Evolutionary conservation across 2,329 filamentous ascomycete species (phyloP), one percentile per base, ranked within the genome.

Genomic region (Aspergillus sp.): DNA sequence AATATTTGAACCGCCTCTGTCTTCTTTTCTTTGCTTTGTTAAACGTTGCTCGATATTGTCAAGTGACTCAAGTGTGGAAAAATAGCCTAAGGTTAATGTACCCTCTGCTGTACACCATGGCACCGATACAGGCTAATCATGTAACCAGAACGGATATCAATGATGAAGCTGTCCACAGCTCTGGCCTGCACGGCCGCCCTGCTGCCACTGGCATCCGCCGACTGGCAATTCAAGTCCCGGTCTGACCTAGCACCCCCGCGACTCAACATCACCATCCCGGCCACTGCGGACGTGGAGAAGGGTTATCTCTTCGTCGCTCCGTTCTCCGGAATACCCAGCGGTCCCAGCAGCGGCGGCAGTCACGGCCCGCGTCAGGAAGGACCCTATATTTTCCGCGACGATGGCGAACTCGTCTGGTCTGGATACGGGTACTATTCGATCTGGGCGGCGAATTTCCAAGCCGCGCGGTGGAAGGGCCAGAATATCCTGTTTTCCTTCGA

Each of bases 361-460:
- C 57, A 60, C 29, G 55, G 57, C 0, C 75, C 76, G 2, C 68
- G 70, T 4, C 77, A 80, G 58, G 68, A 75, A 1, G 75, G 66
- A 0, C 73, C 77, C 0, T 81, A 80, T 56, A 80, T 81, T 52
- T 73, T 79, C 52, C 68, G 70, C 4, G 71, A 78, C 52, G 62
- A 76, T 30, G 77, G 77, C 1, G 75, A 79, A 43, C 65, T 81
- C 0, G 66, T 81, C 26, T 81, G 77, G 77, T 80, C 77, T 0
- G 75, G 78, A 2, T 76, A 76, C 45, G 71, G 69, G 3, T 72
- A 74, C 54, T 77, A 73, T 52, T 72, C 70, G 30, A 73, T 73
- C 56, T 79, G 75, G 72, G 59, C 71, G 0, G 71, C 71, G 49
- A 79, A 79, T 56, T 79, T 81, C 61, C 76, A 64, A 29, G 49